These are phyloP conservation scores for Heterobasidion annosum DNA, from an alignment of 1,284 basidiomycete species.

Conservation along the genomic window DNA sequence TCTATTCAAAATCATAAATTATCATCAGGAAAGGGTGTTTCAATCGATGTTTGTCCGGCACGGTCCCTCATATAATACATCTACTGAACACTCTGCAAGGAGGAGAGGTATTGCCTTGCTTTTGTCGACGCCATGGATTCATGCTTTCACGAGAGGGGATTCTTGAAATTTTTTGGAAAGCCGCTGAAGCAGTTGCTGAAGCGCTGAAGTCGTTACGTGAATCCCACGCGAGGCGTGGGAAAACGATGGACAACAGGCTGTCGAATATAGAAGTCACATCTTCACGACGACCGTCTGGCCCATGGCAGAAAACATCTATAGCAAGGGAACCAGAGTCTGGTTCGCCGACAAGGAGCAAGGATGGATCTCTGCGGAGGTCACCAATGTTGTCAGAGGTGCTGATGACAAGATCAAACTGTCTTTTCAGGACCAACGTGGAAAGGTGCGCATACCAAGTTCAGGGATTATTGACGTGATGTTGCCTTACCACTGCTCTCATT, in stretches of 20 bases:
- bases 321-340: conserved; percentile 80
- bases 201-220: not conserved
- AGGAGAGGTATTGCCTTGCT: not conserved
- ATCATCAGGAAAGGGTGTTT: too few species aligned
- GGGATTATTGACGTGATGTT: conserved; percentile 1
- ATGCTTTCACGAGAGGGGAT: not conserved
- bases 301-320: conserved; percentile 84
- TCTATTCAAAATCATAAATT: too few species aligned
- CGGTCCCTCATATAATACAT: too few species aligned
- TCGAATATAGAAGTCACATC: not conserved
- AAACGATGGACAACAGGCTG: not conserved
- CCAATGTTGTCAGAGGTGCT: conserved; percentile 46
- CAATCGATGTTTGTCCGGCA: too few species aligned
- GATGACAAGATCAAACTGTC: conserved; percentile 70
- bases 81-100: not conserved
- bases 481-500: not conserved
- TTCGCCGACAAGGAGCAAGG: conserved; percentile 89
- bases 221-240: conserved; percentile 1
- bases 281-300: conserved; percentile 8
- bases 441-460: conserved; percentile 38
- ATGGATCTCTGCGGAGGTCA: conserved; percentile 86
- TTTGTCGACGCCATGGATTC: not conserved
- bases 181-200: not conserved
- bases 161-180: not conserved
- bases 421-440: conserved; percentile 82